These are phyloP conservation scores for Rhodotorula paludigena DNA, from an alignment of 768 basidiomycete species.

Conservation along the genomic window DNA sequence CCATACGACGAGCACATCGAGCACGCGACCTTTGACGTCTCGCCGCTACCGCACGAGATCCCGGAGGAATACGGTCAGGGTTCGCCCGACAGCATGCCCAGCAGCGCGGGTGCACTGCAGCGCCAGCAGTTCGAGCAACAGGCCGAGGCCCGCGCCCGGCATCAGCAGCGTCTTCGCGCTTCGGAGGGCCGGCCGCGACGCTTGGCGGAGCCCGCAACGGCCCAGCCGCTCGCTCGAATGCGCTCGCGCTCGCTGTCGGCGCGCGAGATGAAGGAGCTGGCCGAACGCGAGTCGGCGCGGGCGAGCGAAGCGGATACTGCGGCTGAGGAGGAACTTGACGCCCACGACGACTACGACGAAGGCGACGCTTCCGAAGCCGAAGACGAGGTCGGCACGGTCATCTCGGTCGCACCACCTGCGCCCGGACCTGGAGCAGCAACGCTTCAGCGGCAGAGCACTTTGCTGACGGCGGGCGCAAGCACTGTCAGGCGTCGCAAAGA, in stretches of 20 bases:
- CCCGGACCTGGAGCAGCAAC: neutral
- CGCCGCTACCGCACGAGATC: neutral
- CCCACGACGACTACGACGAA: conserved; percentile 3
- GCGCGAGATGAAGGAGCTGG: conserved; percentile 16
- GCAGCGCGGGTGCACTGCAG: conserved; percentile 32
- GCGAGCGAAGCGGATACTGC: conserved; percentile 41
- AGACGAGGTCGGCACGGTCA: conserved; percentile 19
- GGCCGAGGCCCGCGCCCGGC: conserved; percentile 10
- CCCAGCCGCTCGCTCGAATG: neutral
- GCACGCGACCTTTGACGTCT: neutral
- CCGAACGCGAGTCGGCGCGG: conserved; percentile 44
- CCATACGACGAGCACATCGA: neutral
- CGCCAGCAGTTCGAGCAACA: conserved; percentile 26
- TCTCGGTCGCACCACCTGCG: conserved; percentile 15
- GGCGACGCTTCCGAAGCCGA: conserved; percentile 3
- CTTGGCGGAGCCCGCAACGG: neutral
- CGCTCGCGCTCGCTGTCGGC: conserved; percentile 23
- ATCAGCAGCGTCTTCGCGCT: conserved; percentile 1
- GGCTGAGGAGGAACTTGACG: neutral
- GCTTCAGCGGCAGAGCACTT: conserved; percentile 33
- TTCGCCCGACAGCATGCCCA: conserved; percentile 27
- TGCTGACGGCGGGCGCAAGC: conserved; percentile 40
- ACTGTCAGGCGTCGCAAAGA: conserved; percentile 37
- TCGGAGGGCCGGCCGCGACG: conserved; percentile 21
- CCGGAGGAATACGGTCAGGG: too few relatives aligned